Evolutionary conservation across 169 alveolate species (phyloP).

Genomic region (Eimeria praecox): DNA sequence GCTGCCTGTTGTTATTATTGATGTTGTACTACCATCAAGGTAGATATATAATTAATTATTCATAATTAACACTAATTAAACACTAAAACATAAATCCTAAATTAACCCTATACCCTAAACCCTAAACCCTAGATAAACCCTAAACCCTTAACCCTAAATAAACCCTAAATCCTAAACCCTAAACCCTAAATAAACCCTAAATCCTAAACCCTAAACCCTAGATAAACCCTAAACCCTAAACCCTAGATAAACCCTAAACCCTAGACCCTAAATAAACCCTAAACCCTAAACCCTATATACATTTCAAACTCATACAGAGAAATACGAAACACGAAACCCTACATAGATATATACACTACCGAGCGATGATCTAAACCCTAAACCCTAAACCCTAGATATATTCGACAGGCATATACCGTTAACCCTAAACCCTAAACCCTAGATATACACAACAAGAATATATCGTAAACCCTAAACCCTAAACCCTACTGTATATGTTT

Average conservation of each 20-base stretch:
- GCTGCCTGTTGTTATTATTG: slow-evolving; percentile 54
- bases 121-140: background rate
- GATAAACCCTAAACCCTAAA: background rate
- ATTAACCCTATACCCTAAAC: background rate
- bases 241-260: background rate
- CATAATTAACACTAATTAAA: no score
- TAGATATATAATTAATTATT: background rate
- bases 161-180: background rate
- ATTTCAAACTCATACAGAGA: no score
- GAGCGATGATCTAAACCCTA: no score
- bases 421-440: background rate
- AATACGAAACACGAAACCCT: no score
- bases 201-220: background rate
- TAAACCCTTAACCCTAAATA: background rate
- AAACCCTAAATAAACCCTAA: background rate
- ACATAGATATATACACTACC: no score
- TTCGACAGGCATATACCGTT: no score
- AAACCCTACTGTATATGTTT: no score
- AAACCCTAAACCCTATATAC: no score
- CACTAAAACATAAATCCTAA: no score
- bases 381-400: no score
- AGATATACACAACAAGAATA: no score
- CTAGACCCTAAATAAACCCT: background rate
- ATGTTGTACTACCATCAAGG: slow-evolving; percentile 72
- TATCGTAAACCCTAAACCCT: no score